phyloP scores from a whole-genome alignment of 2,329 filamentous ascomycete genomes.

The Penicillium sp. region DNA sequence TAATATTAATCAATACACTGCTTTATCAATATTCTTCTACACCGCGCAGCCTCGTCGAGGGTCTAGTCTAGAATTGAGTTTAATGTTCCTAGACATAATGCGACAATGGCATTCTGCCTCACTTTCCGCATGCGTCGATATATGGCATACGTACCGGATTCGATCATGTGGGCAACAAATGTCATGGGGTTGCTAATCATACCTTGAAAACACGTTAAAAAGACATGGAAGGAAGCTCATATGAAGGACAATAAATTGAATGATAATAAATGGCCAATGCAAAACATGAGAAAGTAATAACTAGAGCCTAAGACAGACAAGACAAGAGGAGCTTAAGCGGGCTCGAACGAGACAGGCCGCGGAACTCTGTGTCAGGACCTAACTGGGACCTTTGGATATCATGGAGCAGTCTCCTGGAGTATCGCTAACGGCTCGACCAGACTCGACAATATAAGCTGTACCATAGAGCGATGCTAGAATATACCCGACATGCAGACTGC shows the following conservation, averaged over 20 bases:
- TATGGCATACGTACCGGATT: neutral
- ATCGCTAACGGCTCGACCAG: too few species aligned
- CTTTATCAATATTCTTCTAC: neutral
- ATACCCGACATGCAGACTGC: too few species aligned
- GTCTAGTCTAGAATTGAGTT: neutral
- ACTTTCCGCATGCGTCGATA: slow-evolving; percentile 2
- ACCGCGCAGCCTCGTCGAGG: too few species aligned
- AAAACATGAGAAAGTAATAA: neutral
- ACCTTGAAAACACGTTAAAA: neutral
- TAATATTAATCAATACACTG: slow-evolving; percentile 6
- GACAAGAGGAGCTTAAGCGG: too few species aligned
- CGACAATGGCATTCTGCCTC: neutral
- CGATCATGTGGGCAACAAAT: neutral
- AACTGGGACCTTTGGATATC: too few species aligned
- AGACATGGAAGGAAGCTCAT: neutral
- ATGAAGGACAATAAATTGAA: neutral
- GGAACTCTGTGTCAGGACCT: neutral
- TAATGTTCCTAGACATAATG: neutral
- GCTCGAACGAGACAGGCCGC: neutral
- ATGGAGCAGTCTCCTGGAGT: too few species aligned
- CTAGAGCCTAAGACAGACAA: neutral
- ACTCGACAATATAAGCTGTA: too few species aligned
- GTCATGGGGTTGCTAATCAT: neutral
- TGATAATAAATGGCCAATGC: too few species aligned
- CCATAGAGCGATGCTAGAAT: too few species aligned